phyloP scores from a whole-genome alignment of 78 protist genomes.

The Diacronema lutheri region DNA sequence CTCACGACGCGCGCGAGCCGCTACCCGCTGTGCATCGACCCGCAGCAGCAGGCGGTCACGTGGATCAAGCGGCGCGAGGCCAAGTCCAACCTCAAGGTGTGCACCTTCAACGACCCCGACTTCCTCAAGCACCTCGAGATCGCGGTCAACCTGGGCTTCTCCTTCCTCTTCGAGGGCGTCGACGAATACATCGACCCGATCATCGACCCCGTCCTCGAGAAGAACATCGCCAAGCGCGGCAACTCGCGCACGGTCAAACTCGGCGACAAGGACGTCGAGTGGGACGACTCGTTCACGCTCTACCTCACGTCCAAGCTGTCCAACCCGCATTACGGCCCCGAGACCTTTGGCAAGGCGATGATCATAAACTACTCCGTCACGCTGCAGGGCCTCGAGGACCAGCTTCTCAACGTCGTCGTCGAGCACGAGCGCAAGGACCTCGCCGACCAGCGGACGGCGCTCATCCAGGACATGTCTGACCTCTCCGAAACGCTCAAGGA shows the following conservation, averaged over 20 bases:
- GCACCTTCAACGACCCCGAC: slow-evolving; percentile 60
- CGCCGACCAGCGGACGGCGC: slow-evolving; percentile 40
- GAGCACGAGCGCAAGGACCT: slow-evolving; percentile 64
- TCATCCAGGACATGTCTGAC: slow-evolving; percentile 62
- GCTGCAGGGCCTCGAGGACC: slow-evolving; percentile 79
- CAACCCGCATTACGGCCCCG: slow-evolving; percentile 82
- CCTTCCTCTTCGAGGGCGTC: slow-evolving; percentile 79
- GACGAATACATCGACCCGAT: slow-evolving; percentile 90
- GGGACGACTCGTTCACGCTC: slow-evolving; percentile 72
- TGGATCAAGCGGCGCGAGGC: slow-evolving; percentile 76
- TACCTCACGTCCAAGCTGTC: slow-evolving; percentile 73
- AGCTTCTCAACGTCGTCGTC: slow-evolving; percentile 79
- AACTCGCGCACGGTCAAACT: background rate
- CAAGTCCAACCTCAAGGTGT: slow-evolving; percentile 36
- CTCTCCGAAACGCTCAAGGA: slow-evolving; percentile 61
- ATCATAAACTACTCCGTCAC: slow-evolving; percentile 85
- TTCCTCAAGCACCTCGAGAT: slow-evolving; percentile 69
- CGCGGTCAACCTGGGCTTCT: slow-evolving; percentile 73
- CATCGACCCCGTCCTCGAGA: slow-evolving; percentile 79
- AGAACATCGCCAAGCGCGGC: slow-evolving; percentile 23
- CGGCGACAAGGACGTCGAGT: slow-evolving; percentile 73
- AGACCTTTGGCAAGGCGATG: slow-evolving; percentile 68
- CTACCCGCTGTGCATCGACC: slow-evolving; percentile 88
- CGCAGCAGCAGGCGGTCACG: slow-evolving; percentile 82
- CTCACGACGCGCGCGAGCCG: slow-evolving; percentile 55